Conservation (phyloP, 2,329 filamentous ascomycete species). For the Pseudocercospora crystallina region DNA sequence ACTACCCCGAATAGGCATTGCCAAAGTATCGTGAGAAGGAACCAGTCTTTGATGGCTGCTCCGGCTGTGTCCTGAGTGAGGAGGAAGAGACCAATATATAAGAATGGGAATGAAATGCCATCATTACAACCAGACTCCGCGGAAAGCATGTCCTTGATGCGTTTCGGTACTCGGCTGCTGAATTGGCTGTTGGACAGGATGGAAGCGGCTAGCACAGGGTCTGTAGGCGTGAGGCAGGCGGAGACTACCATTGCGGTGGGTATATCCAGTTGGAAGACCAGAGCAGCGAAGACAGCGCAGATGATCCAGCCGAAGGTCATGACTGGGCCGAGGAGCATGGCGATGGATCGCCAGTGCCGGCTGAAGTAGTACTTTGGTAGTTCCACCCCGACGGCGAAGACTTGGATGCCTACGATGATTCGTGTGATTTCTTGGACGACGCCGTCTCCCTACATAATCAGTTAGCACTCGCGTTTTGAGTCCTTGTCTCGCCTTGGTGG, state of each 20-base stretch:
- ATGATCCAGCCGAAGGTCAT: constrained; percentile 53
- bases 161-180: constrained; percentile 51
- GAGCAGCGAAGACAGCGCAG: constrained; percentile 47
- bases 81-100: constrained; percentile 53
- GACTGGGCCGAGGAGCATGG: constrained; percentile 52
- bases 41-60: constrained; percentile 51
- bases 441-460: constrained; percentile 40
- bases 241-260: constrained; percentile 52
- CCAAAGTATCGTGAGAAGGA: constrained; percentile 56
- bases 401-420: constrained; percentile 48
- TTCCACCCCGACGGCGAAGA: constrained; percentile 38
- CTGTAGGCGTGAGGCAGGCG: constrained; percentile 58
- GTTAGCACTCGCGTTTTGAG: too few species aligned
- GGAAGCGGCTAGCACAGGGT: constrained; percentile 56
- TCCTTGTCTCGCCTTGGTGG: too few species aligned
- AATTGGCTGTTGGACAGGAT: constrained; percentile 56
- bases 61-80: constrained; percentile 41
- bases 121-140: constrained; percentile 60
- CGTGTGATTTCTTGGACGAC: constrained; percentile 44
- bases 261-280: constrained; percentile 48
- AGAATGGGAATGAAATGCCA: constrained; percentile 56
- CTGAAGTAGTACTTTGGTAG: constrained; percentile 48
- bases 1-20: constrained; percentile 52
- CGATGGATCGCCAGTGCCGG: constrained; percentile 53
- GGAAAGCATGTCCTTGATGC: constrained; percentile 52